Percentiles rank a stretch among this genome's conserved stretches.
Evolutionary conservation across 2,329 filamentous ascomycete genomes (phyloP).

Genomic region (Tolypocladium endophyticum): DNA sequence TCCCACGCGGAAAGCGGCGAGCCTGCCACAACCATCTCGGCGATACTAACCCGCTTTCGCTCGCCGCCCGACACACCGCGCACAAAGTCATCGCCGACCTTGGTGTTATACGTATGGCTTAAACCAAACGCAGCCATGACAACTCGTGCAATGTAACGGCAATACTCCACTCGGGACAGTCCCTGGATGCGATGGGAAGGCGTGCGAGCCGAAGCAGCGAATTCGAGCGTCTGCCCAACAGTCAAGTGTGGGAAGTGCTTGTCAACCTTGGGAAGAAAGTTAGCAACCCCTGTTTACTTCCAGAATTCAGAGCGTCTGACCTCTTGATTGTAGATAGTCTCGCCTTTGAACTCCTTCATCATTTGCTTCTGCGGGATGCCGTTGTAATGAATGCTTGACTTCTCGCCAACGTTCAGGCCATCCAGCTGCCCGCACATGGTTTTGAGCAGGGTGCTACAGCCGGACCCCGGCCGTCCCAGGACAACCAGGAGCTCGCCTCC

Average conservation of each 20-base stretch:
- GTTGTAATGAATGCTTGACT: conserved; percentile 50
- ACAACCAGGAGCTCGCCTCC: conserved; percentile 60
- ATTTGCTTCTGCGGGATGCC: conserved; percentile 44
- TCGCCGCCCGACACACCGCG: conserved; percentile 63
- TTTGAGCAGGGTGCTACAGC: conserved; percentile 55
- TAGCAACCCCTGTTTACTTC: background rate
- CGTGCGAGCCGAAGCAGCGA: conserved; percentile 59
- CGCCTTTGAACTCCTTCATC: conserved; percentile 51
- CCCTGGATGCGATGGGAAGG: conserved; percentile 54
- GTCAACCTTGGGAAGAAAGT: conserved; percentile 36
- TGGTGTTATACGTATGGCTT: conserved; percentile 60
- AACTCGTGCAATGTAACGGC: conserved; percentile 52
- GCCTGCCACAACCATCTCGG: conserved; percentile 60
- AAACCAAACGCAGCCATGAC: conserved; percentile 65
- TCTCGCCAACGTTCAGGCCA: conserved; percentile 40
- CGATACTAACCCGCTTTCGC: conserved; percentile 71
- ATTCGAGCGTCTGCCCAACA: conserved; percentile 62
- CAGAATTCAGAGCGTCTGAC: conserved; percentile 13
- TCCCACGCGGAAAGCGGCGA: conserved; percentile 55
- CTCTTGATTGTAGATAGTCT: conserved; percentile 67
- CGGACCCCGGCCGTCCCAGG: conserved; percentile 54
- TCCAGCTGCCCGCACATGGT: conserved; percentile 49
- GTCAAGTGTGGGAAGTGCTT: conserved; percentile 70
- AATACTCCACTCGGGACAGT: conserved; percentile 49
- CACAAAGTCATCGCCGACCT: conserved; percentile 65